Evolutionary conservation across 768 basidiomycete species (phyloP), one percentile per base, ranked within the genome.

Genomic region (Lenzites betulinus): DNA sequence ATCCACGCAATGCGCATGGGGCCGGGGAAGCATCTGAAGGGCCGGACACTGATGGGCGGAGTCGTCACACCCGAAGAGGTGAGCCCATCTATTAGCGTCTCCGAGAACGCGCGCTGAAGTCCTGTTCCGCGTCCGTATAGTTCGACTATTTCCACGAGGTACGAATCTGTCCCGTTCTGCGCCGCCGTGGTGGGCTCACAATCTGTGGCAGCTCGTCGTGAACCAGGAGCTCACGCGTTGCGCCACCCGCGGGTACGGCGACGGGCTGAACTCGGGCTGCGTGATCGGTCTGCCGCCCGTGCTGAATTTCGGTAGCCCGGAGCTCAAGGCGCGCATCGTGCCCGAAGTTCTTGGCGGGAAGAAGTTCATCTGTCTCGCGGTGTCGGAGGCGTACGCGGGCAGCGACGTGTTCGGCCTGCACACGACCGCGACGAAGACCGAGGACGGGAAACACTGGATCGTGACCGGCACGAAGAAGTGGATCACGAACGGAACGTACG

Each of bases 1-100:
- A 54, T 98, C 22, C 90, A 93, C 71, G 91, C 92, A 9, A 96
- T 97, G 93, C 83, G 93, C n/a, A 81, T 96, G 77, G 95, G 95
- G 7, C 95, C 95, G 1, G 92, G 91, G 20, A 92, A 89, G 68
- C 93, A 95, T 66, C 75, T 95, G 51, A 80, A 92, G 70, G 95
- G 95, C 1, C 79, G 81, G n/a, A 81, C 77, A 16, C 78, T 96
- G 9, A 87, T 92, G 80, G 80, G 79, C 60, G 93, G 90, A 3
- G 67, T 89, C 25, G 88, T 94, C 35, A 83, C 84, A 60, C 89
- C 91, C 0, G 90, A 93, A 71, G 82, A 89, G 71, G 73, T 72
- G 30, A n/a, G 69, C 43, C 13, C 12, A 16, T 23, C 33, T 20
- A 20, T 5, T 16, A 22, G 16, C 33, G 30, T 43, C 22, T 43